A percentile compares a stretch with the other conserved stretches of the same genome.
Evolutionary conservation across 768 basidiomycete species (phyloP).

Genomic region (Auricularia cornea): DNA sequence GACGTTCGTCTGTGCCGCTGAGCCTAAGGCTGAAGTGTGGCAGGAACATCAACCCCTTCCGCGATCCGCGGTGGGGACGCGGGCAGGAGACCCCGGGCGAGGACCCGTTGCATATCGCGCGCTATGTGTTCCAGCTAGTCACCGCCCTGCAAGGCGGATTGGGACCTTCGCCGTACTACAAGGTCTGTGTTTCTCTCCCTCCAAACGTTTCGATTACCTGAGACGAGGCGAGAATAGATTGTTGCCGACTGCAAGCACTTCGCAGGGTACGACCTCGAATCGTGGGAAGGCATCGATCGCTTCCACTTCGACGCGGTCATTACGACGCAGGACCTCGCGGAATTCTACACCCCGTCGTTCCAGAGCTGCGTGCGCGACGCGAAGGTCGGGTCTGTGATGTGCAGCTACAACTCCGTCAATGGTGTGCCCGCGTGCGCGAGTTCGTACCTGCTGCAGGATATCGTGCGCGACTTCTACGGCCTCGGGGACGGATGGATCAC

Average conservation of each 20-base stretch:
- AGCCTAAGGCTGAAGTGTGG: no score
- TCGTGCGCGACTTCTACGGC: conserved; percentile 44
- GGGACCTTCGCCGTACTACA: conserved; percentile 42
- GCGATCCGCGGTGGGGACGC: conserved; percentile 55
- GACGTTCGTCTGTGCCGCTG: no score
- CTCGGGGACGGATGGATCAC: conserved; percentile 35
- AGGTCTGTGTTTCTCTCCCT: conserved; percentile 19
- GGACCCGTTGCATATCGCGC: conserved; percentile 44
- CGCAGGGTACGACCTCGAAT: conserved; percentile 49
- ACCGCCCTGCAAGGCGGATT: conserved; percentile 50
- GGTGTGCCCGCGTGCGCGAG: conserved; percentile 50
- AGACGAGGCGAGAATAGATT: neutral
- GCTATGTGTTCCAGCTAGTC: conserved; percentile 47
- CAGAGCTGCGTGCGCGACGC: conserved; percentile 54
- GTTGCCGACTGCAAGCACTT: conserved; percentile 55
- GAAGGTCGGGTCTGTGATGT: conserved; percentile 53
- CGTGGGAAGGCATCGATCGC: conserved; percentile 45
- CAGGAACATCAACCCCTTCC: conserved; percentile 40
- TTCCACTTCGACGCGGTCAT: conserved; percentile 47
- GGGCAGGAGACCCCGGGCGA: conserved; percentile 58
- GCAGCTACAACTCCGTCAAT: conserved; percentile 51
- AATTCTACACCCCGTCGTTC: conserved; percentile 49
- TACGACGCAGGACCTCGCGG: conserved; percentile 44
- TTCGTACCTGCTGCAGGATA: conserved; percentile 38
- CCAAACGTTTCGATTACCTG: neutral